These are phyloP conservation scores for Tagetes patula DNA, from an alignment of 129 eudicot species.

Conservation along the genomic window DNA sequence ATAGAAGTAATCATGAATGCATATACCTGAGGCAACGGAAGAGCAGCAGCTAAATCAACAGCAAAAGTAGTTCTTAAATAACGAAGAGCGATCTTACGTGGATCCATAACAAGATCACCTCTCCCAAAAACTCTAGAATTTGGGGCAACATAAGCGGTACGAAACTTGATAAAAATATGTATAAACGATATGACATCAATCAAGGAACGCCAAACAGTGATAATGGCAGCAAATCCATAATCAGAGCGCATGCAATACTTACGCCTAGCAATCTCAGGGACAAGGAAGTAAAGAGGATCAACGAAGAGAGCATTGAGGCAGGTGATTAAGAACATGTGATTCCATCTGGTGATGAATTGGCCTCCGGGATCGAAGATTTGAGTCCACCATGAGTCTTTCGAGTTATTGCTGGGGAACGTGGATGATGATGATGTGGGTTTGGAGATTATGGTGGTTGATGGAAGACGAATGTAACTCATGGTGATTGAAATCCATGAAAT, in stretches of 20 bases:
- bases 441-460: constrained; percentile 39
- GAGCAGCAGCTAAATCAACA: constrained; percentile 79
- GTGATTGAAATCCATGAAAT: constrained; percentile 13
- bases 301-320: constrained; percentile 68
- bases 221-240: constrained; percentile 35
- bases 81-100: constrained; percentile 49
- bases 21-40: constrained; percentile 83
- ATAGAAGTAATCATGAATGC: constrained; percentile 1
- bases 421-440: constrained; percentile 26
- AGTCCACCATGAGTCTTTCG: constrained; percentile 45
- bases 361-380: constrained; percentile 72
- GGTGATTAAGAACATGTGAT: constrained; percentile 61
- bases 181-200: constrained; percentile 61
- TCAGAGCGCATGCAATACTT: constrained; percentile 55
- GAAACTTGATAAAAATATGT: constrained; percentile 67
- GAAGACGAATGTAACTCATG: constrained; percentile 39
- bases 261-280: constrained; percentile 42
- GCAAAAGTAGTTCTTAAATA: constrained; percentile 54
- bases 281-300: constrained; percentile 76
- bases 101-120: constrained; percentile 79
- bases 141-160: constrained; percentile 64
- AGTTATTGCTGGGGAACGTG: constrained; percentile 27
- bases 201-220: constrained; percentile 54
- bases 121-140: constrained; percentile 72
- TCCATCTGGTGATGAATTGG: constrained; percentile 69